Evolutionary conservation across 2,329 filamentous ascomycete species (phyloP), one percentile per base, ranked within the genome.

Genomic region (Xylariaceae sp.): DNA sequence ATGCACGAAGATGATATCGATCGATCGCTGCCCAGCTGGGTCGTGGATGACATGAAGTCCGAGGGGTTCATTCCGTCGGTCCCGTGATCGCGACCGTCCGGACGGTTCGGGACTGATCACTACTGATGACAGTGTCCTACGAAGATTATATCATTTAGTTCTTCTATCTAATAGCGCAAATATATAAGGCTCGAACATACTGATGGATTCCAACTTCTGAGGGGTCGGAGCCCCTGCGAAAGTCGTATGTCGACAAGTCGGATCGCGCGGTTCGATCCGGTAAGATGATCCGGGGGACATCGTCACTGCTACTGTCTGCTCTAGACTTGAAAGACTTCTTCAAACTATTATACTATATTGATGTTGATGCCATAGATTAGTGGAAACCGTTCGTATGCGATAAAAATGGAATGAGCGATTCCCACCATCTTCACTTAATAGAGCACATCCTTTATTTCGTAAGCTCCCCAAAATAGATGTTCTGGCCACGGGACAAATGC

Each of bases 1-100:
- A 40, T 61, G 59, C 5, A 62, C 45, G 44, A 62, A 61, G 2
- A 60, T 36, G 4, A 62, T 54, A 39, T 62, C 55, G 3, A 52
- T 51, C 1, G 48, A 41, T 2, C 50, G 48, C 25, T 49, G 33
- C 17, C 27, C 36, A 6, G 47, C 47, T 4, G 45, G 38, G 5
- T 25, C 27, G 19, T 56, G 40, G 6, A 56, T 19, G 7, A 55
- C 53, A 6, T 23, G 36, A 6, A 56, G 43, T 6, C 50, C 52
- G 2, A 54, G 42, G 5, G 53, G 52, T 16, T 36, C 17, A 7
- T 36, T 8, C 11, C 16, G 8, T 7, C 33, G 11, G 17, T 36
- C 33, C 7, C 7, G 8, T 8, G 33, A 10, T n/a, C 33, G 8
- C 25, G 25, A 29, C 8, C 25, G 25, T 29, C 14, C 8, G 25